Evolutionary conservation across 768 basidiomycete genomes (phyloP), one percentile per base, ranked within the genome.

Genomic region (Tricholoma sp.): DNA sequence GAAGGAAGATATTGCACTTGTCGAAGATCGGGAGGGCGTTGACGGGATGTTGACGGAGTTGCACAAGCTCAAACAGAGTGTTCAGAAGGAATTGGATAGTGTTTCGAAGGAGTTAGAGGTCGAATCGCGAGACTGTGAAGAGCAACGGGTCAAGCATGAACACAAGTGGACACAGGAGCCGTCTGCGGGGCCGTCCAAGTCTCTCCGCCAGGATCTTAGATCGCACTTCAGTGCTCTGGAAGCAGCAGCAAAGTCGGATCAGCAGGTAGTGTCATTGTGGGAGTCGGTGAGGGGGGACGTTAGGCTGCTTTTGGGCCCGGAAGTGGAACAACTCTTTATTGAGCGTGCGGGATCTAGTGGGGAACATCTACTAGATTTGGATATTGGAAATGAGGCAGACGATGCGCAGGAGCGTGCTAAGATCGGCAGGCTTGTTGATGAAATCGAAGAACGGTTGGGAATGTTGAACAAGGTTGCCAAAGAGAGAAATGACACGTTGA

Each of bases 131-230:
- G 93, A 94, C 49, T 98, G 94, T 71, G 96, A 99, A 72, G 76
- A 80, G 50, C 83, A 87, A 85, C 77, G 94, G 55, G 88, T 94
- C 65, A 89, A 89, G 70, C 95, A 92, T 69, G 88, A 88, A 29
- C 87, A 94, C 62, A 69, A 83, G 27, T 98, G 92, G 88, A 85
- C 88, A 7, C 95, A 97, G 70, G 80, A 83, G 8, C 95, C 96
- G 0, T 88, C 88, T 4, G 85, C 91, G 0, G 78, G 82, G 1
- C 71, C 86, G 57, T 89, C 88, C 45, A 88, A 89, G 68, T 71
- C 77, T 5, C 69, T 89, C 55, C 79, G 94, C 12, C 83, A 83
- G 59, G 93, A 94, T 66, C 71, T 98, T 55, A 93, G 93, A 69
- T 78, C 83, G 9, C 90, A 93, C 62, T 69, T 83, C 19, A 75